Base-by-base conservation (phyloP, 169 alveolate genomes). In the Eimeria praecox region DNA sequence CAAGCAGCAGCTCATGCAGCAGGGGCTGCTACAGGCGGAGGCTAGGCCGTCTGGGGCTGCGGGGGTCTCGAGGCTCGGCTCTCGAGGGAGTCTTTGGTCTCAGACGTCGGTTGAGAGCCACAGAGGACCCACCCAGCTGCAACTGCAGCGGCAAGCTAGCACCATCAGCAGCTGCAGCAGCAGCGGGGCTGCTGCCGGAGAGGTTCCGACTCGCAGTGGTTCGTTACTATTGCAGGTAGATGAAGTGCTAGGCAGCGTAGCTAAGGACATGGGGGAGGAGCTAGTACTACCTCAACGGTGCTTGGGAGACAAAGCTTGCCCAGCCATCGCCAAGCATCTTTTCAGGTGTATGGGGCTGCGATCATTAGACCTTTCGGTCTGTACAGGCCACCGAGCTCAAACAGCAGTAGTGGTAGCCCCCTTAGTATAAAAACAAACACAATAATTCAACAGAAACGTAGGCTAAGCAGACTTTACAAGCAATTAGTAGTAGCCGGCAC, bases 171-270 rank as follows among this genome's bases (percentile, higher is more conserved):
- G 62, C 86, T 22, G 59, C 86, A 44, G 62, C 56, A 27, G 59
- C 59, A 1, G 86, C 56, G 3, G 62, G 40, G 10, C 59, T 75
- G 86, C 86, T 8, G 71, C 46, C n/a, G 33, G 30, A 20, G 90
- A 8, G 35, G 90, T 46, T 49, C 42, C 64, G 42, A 44, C 10
- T 8, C 59, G 64, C 90, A 46, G 46, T 27, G 90, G 90, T 24
- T 82, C 90, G 30, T 82, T 44, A 73, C 90, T 82, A 49, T 73
- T 49, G 90, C 71, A 52, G 73, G 73, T 30, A 14, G 73, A 82
- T 3, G 73, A 82, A 33, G 69, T 52, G 27, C 73, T 82, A 0
- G 69, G 52, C 18, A 33, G 14, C n/a, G 2, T 52, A 30, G 52
- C 69, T 30, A 33, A 9, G 71, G 80, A 59, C 16, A 30, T 40